These are phyloP conservation scores for Xerocomellus chrysenteron DNA, from an alignment of 768 basidiomycete species.

Conservation along the genomic window DNA sequence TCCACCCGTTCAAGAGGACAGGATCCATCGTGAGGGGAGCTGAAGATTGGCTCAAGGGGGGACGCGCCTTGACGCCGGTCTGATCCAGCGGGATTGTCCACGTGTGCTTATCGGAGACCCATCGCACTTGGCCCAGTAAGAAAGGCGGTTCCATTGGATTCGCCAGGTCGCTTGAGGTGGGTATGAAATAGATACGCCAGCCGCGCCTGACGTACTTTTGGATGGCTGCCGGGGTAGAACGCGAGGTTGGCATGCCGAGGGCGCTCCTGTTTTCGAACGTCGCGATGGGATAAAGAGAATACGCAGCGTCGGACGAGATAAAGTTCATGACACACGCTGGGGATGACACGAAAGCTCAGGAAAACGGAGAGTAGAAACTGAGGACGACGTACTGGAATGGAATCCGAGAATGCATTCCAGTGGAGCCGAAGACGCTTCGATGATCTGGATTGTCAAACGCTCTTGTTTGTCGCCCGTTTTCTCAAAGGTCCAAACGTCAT, in stretches of 20 bases:
- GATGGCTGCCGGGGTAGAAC: slow-evolving; percentile 4
- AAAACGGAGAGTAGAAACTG: not conserved
- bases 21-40: slow-evolving; percentile 15
- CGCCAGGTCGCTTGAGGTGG: not conserved
- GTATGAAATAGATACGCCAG: slow-evolving; percentile 20
- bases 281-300: slow-evolving; percentile 40
- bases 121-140: slow-evolving; percentile 23
- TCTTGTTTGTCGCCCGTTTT: not conserved
- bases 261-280: slow-evolving; percentile 38
- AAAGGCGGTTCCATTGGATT: slow-evolving; percentile 11
- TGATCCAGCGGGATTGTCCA: slow-evolving; percentile 34
- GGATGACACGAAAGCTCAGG: not conserved
- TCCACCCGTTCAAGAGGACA: slow-evolving; percentile 21
- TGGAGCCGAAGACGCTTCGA: slow-evolving; percentile 26
- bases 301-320: slow-evolving; percentile 41
- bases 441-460: slow-evolving; percentile 40
- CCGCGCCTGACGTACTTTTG: slow-evolving; percentile 40
- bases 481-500: slow-evolving; percentile 27
- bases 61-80: slow-evolving; percentile 10
- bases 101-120: slow-evolving; percentile 31
- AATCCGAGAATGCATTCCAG: slow-evolving; percentile 40
- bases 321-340: slow-evolving; percentile 34
- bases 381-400: slow-evolving; percentile 43
- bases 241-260: slow-evolving; percentile 18
- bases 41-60: slow-evolving; percentile 10